Evolutionary conservation across 129 eudicot species (phyloP), one percentile per base, ranked within the genome.

Genomic region (Kitagawia praeruptora): DNA sequence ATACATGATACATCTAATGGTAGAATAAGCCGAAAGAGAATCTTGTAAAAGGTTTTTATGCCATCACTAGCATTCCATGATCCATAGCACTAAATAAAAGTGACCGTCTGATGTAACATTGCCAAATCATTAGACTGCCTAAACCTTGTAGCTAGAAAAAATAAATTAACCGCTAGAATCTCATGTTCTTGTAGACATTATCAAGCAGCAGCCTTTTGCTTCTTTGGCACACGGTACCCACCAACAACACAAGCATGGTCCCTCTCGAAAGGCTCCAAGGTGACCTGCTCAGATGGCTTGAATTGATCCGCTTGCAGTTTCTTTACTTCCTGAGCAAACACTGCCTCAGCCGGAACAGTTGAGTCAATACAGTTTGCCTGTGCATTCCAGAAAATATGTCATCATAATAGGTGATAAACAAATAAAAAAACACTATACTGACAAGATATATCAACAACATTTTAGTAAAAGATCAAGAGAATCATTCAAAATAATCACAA

Each of bases 351-450:
- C 0, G 98, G 92, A 3, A 85, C 93, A 1, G 98, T 93, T 0
- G 98, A 93, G 75, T 93, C 98, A 0, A 93, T 93, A 84, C 98
- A 93, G 90, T 89, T 93, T n/a, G 96, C 98, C 98, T 93, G 21
- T 66, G 74, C 39, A 64, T n/a, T 41, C 0, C 14, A 5, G 4
- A 19, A 73, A 16, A 1, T 21, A 9, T 16, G 37, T 70, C 7
- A 28, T 64, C 13, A 8, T 21, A 56, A 27, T 40, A 40, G 42
- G 69, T n/a, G 69, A 28, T 1, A 18, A 64, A 64, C 39, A 64
- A 2, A 64, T 4, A 25, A 19, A 28, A 3, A 3, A 28, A 28
- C 2, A 21, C 39, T 66, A 5, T 21, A n/a, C 66, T 23, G 58
- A 21, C 63, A 54, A 21, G 31, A 58, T 8, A n/a, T n/a, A 58